phyloP scores from a whole-genome alignment of 2,329 filamentous ascomycete genomes.

The Elsinoe arachidis region DNA sequence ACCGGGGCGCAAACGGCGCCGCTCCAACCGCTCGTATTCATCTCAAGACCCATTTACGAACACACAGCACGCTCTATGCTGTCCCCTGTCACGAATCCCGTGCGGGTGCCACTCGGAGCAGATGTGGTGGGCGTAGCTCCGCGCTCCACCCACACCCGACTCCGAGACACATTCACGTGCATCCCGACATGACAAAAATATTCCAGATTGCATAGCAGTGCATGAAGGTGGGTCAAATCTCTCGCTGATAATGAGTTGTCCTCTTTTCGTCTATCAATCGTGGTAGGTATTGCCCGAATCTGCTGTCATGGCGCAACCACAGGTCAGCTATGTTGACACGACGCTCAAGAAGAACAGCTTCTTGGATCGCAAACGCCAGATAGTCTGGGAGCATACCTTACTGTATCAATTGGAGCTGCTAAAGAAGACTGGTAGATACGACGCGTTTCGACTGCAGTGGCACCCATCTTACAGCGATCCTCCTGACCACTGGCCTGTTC shows the following conservation, averaged over 20 bases:
- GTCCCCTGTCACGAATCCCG: too few relatives aligned
- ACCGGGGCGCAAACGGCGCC: neutral
- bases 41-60: neutral
- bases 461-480: constrained; percentile 46
- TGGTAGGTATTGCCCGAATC: neutral
- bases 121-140: too few relatives aligned
- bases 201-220: too few relatives aligned
- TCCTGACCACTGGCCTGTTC: constrained; percentile 45
- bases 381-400: constrained; percentile 38
- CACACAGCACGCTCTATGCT: too few relatives aligned
- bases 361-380: constrained; percentile 32
- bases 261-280: too few relatives aligned
- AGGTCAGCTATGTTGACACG: constrained; percentile 32
- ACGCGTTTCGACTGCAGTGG: constrained; percentile 51
- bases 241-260: too few relatives aligned
- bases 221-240: too few relatives aligned
- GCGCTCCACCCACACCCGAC: neutral
- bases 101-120: too few relatives aligned
- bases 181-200: neutral
- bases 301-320: constrained; percentile 32
- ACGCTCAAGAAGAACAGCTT: constrained; percentile 27
- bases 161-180: neutral
- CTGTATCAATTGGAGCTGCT: constrained; percentile 46
- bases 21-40: neutral
- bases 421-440: constrained; percentile 43